phyloP scores from a whole-genome alignment of 345 rosid genomes.

The Rhodamnia rubescens region DNA sequence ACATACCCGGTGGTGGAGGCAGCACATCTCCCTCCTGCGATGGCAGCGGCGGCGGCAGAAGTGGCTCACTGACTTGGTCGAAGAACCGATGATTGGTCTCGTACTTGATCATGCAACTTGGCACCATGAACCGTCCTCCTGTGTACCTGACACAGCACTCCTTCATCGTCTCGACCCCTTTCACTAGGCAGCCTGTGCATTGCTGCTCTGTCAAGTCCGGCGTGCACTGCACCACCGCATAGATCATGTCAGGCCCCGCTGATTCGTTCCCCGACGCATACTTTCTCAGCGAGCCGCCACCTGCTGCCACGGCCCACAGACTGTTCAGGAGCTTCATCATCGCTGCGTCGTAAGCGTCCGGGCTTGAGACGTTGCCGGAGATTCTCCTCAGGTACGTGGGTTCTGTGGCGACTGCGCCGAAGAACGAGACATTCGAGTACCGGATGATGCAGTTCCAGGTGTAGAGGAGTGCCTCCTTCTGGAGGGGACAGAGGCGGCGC shows the following conservation, averaged over 20 bases:
- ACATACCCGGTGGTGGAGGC: not conserved
- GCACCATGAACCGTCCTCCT: not conserved
- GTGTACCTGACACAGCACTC: too few relatives aligned
- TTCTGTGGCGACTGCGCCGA: rapidly evolving
- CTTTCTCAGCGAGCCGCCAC: slow-evolving; percentile 18
- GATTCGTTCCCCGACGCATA: slow-evolving; percentile 25
- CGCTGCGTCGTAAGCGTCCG: not conserved
- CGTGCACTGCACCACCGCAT: slow-evolving; percentile 30
- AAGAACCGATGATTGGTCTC: not conserved
- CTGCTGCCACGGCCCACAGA: not conserved
- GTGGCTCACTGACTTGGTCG: not conserved
- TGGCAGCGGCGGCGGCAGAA: not conserved
- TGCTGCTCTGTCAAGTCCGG: slow-evolving; percentile 21
- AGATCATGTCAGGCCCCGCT: slow-evolving; percentile 2
- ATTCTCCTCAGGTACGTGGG: rapidly evolving
- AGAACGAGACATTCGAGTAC: not conserved
- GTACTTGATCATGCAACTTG: not conserved
- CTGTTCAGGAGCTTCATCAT: not conserved
- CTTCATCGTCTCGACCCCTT: too few relatives aligned
- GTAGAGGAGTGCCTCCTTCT: not conserved
- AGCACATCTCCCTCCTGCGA: not conserved
- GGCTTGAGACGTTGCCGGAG: not conserved
- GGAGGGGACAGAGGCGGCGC: not conserved
- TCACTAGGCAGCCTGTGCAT: too few relatives aligned
- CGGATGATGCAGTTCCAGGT: not conserved